A percentile compares a stretch with the other conserved stretches of the same genome.
phyloP scores from a whole-genome alignment of 2,329 filamentous ascomycete species.

The Metarhizium album region DNA sequence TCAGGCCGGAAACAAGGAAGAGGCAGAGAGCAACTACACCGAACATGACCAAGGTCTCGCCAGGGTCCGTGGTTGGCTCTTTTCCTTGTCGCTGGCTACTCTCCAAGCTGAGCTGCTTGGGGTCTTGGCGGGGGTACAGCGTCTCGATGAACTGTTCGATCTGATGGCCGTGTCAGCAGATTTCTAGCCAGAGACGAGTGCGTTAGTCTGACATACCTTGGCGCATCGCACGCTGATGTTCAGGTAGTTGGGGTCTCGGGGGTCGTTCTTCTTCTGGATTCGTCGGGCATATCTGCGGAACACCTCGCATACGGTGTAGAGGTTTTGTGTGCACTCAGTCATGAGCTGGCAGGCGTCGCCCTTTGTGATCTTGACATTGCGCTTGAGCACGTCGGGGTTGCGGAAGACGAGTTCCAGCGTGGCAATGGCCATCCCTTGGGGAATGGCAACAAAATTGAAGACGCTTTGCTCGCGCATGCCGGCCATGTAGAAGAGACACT shows the following conservation, averaged over 20 bases:
- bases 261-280: conserved; percentile 91
- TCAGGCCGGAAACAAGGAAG: conserved; percentile 57
- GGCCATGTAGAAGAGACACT: conserved; percentile 96
- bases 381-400: conserved; percentile 76
- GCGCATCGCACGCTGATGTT: conserved; percentile 85
- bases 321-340: conserved; percentile 85
- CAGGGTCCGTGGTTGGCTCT: conserved; percentile 37
- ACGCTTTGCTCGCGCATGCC: conserved; percentile 91
- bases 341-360: conserved; percentile 87
- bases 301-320: conserved; percentile 67
- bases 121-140: conserved; percentile 77
- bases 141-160: conserved; percentile 94
- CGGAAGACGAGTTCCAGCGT: conserved; percentile 87
- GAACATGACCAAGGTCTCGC: conserved; percentile 56
- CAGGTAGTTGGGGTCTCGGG: conserved; percentile 82
- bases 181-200: neutral
- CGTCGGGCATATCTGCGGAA: conserved; percentile 68
- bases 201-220: conserved; percentile 44
- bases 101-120: conserved; percentile 42
- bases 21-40: conserved; percentile 58
- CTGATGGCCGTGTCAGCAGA: conserved; percentile 29
- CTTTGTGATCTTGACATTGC: conserved; percentile 93
- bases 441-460: conserved; percentile 98
- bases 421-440: conserved; percentile 94
- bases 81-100: conserved; percentile 27